Evolutionary conservation across 2,329 filamentous ascomycete species (phyloP).

Genomic region (Aureobasidium sp.): DNA sequence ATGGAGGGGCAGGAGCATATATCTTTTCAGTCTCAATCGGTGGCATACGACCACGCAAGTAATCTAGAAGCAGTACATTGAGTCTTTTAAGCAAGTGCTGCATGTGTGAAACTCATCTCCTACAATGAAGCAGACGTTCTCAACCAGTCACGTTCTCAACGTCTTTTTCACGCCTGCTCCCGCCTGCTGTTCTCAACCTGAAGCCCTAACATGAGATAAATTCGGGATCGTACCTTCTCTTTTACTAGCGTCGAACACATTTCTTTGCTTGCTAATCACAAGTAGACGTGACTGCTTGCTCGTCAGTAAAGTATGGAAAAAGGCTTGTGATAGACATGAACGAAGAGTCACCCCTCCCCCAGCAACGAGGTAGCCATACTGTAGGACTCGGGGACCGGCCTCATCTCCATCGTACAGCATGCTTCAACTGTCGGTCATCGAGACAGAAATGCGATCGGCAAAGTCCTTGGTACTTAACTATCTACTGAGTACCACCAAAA

Average conservation of each 20-base stretch:
- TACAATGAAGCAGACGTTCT: neutral
- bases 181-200: neutral
- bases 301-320: neutral
- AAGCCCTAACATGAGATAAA: neutral
- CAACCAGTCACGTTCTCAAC: neutral
- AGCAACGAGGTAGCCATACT: neutral
- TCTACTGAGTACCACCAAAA: neutral
- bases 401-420: neutral
- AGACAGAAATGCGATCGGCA: conserved; percentile 3
- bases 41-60: neutral
- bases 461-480: neutral
- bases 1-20: neutral
- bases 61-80: neutral
- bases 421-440: neutral
- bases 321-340: neutral
- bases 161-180: neutral
- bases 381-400: neutral
- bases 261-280: neutral
- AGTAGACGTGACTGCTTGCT: neutral
- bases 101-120: neutral
- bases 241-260: neutral
- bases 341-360: neutral
- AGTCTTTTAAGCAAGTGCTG: neutral
- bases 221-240: neutral
- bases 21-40: neutral